These are phyloP conservation scores for Sapria himalayana DNA, from an alignment of 345 rosid genomes.

Conservation along the genomic window DNA sequence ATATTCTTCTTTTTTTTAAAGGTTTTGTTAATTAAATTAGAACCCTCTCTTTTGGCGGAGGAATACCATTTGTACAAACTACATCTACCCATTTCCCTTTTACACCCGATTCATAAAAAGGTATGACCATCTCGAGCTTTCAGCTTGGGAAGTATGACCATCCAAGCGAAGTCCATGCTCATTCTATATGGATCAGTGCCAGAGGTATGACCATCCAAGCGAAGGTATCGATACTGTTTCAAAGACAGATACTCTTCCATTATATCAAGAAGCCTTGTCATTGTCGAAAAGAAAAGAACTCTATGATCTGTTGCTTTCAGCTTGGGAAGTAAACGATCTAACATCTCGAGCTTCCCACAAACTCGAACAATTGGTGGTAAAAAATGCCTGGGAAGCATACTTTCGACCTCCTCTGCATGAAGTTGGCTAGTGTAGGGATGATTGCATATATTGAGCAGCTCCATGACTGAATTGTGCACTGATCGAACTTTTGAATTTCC, in stretches of 20 bases:
- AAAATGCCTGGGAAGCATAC: slow-evolving; percentile 55
- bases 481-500: slow-evolving; percentile 78
- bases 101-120: no score
- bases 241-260: slow-evolving; percentile 75
- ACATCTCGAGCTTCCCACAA: slow-evolving; percentile 96
- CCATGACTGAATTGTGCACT: slow-evolving; percentile 91
- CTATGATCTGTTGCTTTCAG: slow-evolving; percentile 85
- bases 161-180: no score
- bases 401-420: slow-evolving; percentile 75
- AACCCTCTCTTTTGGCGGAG: no score
- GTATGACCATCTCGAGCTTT: no score
- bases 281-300: slow-evolving; percentile 90
- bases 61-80: no score
- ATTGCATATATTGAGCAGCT: slow-evolving; percentile 87
- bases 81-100: no score
- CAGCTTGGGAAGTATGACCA: no score
- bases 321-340: slow-evolving; percentile 74
- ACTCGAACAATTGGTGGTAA: slow-evolving; percentile 60
- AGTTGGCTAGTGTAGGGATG: slow-evolving; percentile 94
- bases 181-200: slow-evolving; percentile 88
- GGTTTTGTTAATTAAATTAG: no score
- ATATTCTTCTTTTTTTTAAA: no score
- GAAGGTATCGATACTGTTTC: slow-evolving; percentile 62
- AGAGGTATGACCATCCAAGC: slow-evolving; percentile 86
- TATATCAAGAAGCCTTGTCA: slow-evolving; percentile 90